phyloP scores from a whole-genome alignment of 2,329 filamentous ascomycete genomes.

The Grosmannia huntii region DNA sequence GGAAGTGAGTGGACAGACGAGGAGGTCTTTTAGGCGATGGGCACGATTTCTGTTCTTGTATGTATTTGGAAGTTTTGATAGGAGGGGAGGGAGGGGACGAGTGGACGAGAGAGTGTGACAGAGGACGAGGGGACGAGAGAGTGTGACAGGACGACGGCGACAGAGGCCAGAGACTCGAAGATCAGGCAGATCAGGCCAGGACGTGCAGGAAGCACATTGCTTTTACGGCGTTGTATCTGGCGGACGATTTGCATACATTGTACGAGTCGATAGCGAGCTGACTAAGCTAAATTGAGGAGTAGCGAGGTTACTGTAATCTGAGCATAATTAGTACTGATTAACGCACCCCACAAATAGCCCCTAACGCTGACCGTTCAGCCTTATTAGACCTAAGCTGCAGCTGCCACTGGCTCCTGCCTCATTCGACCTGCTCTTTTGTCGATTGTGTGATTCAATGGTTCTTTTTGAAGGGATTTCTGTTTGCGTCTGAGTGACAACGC shows the following conservation, averaged over 20 bases:
- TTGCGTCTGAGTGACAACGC: too few species aligned
- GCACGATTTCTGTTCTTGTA: not conserved
- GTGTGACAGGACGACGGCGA: too few species aligned
- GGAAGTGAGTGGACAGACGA: slow-evolving; percentile 59
- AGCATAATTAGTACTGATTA: too few species aligned
- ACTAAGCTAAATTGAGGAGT: too few species aligned
- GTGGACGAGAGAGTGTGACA: too few species aligned
- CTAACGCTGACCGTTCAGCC: too few species aligned
- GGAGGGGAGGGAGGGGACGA: not conserved
- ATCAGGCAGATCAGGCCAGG: not conserved
- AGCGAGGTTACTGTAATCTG: too few species aligned
- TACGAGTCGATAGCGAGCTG: not conserved
- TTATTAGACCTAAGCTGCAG: not conserved
- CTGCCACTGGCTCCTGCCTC: not conserved
- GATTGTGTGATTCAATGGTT: too few species aligned
- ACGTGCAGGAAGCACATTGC: not conserved
- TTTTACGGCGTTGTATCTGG: not conserved
- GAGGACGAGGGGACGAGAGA: too few species aligned
- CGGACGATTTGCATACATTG: not conserved
- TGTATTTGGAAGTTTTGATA: not conserved
- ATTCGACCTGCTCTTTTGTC: not conserved
- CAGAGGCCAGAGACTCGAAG: not conserved
- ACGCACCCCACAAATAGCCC: too few species aligned
- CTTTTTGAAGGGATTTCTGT: too few species aligned
- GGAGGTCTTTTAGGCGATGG: slow-evolving; percentile 35